A percentile compares a stretch with the other conserved stretches of the same genome.
phyloP scores from a whole-genome alignment of 805 yeast species.

The Yueomyces sinensis region DNA sequence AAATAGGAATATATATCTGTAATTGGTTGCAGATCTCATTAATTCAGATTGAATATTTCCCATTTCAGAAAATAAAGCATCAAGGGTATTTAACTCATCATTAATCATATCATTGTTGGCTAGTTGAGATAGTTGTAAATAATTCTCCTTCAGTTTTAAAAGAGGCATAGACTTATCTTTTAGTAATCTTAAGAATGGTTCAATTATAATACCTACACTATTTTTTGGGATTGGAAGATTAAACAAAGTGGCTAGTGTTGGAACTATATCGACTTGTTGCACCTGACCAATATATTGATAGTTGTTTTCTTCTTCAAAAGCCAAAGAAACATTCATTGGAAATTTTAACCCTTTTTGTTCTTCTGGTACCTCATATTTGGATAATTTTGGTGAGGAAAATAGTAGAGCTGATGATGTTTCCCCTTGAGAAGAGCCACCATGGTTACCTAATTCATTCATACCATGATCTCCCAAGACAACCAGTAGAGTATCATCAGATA shows the following conservation, averaged over 20 bases:
- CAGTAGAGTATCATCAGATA: constrained; percentile 42
- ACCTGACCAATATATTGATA: constrained; percentile 46
- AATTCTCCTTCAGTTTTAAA: constrained; percentile 33
- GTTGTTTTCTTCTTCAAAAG: constrained; percentile 21
- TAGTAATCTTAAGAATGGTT: constrained; percentile 44
- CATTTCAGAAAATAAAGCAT: constrained; percentile 27
- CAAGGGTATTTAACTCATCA: constrained; percentile 4
- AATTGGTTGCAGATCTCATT: constrained; percentile 57
- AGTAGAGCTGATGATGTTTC: constrained; percentile 82
- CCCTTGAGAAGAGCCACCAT: constrained; percentile 89
- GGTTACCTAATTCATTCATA: constrained; percentile 91
- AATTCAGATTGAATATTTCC: constrained; percentile 34
- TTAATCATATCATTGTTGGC: constrained; percentile 3
- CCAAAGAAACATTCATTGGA: constrained; percentile 4
- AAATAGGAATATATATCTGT: constrained; percentile 40
- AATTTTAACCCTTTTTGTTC: constrained; percentile 6
- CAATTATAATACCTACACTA: constrained; percentile 64
- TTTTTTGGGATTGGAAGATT: constrained; percentile 89
- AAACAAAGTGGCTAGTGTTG: constrained; percentile 69
- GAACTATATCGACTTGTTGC: constrained; percentile 84
- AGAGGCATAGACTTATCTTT: constrained; percentile 21
- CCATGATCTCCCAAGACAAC: constrained; percentile 90
- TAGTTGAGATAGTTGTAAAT: constrained; percentile 36
- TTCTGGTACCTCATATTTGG: constrained; percentile 11
- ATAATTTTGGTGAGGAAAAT: constrained; percentile 51